Conservation (phyloP, 768 basidiomycete species). For the Pleurotus ostreatus region DNA sequence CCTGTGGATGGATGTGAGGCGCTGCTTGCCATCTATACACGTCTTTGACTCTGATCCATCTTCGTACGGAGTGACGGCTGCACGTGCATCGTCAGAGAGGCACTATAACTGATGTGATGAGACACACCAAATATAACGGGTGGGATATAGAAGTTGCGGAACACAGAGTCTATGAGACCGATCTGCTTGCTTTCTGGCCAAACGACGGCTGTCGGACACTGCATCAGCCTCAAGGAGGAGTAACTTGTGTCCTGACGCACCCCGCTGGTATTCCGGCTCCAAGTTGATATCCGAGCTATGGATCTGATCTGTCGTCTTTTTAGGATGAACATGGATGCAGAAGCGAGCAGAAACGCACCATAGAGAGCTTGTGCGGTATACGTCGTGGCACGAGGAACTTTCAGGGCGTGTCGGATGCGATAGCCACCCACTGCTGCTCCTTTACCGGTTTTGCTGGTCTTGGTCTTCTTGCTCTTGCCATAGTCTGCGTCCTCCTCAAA, state of each 20-base stretch:
- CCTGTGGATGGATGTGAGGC: constrained; percentile 63
- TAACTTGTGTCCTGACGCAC: constrained; percentile 23
- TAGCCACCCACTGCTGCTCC: constrained; percentile 17
- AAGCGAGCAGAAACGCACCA: constrained; percentile 29
- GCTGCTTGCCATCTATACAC: constrained; percentile 74
- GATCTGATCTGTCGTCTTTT: constrained; percentile 51
- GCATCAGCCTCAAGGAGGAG: neutral
- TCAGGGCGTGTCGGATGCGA: constrained; percentile 41
- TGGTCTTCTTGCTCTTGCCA: constrained; percentile 11
- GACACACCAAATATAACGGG: constrained; percentile 60
- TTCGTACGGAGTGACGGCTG: constrained; percentile 45
- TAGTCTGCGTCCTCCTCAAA: constrained; percentile 9
- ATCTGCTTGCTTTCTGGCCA: constrained; percentile 62
- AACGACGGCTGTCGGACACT: constrained; percentile 44
- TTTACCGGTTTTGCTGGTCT: constrained; percentile 11
- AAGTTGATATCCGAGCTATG: constrained; percentile 59
- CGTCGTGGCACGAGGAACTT: constrained; percentile 54
- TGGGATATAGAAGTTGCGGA: constrained; percentile 64
- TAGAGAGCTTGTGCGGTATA: constrained; percentile 61
- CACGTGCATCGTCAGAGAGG: constrained; percentile 30
- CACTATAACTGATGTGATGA: constrained; percentile 17
- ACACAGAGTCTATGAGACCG: constrained; percentile 58
- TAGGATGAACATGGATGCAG: neutral
- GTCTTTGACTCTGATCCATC: constrained; percentile 55
- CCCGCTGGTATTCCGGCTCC: constrained; percentile 78